Conservation (phyloP, 2,329 filamentous ascomycete species). For the Fusarium sp. region DNA sequence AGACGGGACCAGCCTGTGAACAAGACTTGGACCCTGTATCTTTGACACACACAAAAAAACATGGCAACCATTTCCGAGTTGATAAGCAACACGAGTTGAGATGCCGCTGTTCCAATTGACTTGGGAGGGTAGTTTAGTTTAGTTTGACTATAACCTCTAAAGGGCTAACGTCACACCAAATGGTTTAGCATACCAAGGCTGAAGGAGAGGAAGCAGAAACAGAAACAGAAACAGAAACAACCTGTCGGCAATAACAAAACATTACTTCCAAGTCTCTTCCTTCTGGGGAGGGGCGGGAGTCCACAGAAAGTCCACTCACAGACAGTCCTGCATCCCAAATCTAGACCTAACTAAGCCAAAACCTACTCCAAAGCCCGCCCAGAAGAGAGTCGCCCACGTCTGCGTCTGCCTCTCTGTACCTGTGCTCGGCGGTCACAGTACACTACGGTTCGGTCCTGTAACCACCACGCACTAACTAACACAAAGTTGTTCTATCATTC, state of each 20-base stretch:
- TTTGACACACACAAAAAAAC: slow-evolving; percentile 26
- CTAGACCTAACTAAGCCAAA: slow-evolving; percentile 26
- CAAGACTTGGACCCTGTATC: slow-evolving; percentile 40
- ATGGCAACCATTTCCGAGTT: slow-evolving; percentile 9
- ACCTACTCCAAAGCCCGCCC: slow-evolving; percentile 5
- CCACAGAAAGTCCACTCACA: slow-evolving; percentile 34
- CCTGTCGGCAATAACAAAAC: slow-evolving; percentile 8
- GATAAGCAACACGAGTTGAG: slow-evolving; percentile 1
- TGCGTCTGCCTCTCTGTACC: not conserved
- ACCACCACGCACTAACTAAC: slow-evolving; percentile 23
- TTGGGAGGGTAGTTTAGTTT: not conserved
- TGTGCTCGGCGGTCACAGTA: slow-evolving; percentile 29
- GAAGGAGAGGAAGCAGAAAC: not conserved
- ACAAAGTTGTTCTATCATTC: slow-evolving; percentile 23
- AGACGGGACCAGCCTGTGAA: slow-evolving; percentile 34
- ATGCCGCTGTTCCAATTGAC: not conserved
- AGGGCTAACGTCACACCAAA: not conserved
- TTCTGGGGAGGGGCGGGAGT: slow-evolving; percentile 27
- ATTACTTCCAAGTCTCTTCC: not conserved
- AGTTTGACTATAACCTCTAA: not conserved
- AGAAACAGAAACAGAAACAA: not conserved
- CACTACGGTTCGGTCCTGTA: slow-evolving; percentile 12
- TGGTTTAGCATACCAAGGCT: not conserved
- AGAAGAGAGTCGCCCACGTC: not conserved
- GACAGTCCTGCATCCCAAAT: slow-evolving; percentile 25